phyloP scores from a whole-genome alignment of 2,329 filamentous ascomycete species.

The Aspergillus sp. region DNA sequence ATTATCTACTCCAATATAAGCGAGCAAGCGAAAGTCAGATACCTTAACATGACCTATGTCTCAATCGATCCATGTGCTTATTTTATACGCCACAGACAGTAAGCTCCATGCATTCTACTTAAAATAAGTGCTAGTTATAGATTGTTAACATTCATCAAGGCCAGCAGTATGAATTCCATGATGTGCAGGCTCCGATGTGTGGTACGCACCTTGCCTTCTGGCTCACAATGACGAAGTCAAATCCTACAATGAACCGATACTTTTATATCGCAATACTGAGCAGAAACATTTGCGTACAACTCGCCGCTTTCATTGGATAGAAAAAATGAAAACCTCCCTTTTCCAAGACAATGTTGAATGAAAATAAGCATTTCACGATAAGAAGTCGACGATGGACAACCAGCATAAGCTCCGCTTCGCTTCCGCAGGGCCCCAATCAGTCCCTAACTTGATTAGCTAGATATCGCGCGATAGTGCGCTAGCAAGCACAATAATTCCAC shows the following conservation, averaged over 20 bases:
- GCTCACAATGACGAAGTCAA: background rate
- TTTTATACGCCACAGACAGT: background rate
- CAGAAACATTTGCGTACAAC: background rate
- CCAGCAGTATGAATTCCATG: background rate
- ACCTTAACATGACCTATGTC: no score
- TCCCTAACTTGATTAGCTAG: background rate
- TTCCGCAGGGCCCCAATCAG: background rate
- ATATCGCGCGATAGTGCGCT: background rate
- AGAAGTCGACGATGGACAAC: background rate
- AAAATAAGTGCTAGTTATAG: background rate
- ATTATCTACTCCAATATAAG: no score
- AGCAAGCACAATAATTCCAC: background rate
- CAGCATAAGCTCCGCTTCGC: background rate
- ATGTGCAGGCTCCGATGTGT: background rate
- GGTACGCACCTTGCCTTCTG: background rate
- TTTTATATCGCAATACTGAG: background rate
- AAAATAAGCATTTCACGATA: background rate
- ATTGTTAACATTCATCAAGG: background rate
- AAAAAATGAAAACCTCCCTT: no score
- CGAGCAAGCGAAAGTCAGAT: no score
- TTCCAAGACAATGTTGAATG: background rate
- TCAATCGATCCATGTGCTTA: no score
- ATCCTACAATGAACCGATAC: background rate
- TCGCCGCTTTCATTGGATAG: background rate
- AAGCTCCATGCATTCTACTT: no score